Percentiles rank a stretch among this genome's conserved stretches.
These are phyloP conservation scores for Candida andamanensis DNA, from an alignment of 805 yeast species.

Conservation along the genomic window DNA sequence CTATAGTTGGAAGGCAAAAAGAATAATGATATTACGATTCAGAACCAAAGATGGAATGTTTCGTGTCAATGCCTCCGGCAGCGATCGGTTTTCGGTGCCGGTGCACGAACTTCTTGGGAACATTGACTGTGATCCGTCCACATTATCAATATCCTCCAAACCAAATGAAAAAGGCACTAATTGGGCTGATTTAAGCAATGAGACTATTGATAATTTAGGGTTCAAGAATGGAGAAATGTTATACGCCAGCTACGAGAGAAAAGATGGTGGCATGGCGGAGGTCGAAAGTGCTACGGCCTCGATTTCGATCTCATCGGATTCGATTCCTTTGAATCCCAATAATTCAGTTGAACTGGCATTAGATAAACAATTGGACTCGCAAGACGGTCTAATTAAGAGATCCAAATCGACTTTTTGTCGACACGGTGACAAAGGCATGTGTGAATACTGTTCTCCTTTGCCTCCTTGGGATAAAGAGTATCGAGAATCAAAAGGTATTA, in stretches of 20 bases:
- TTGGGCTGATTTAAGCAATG: conserved; percentile 32
- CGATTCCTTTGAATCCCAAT: conserved; percentile 1
- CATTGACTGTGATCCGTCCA: conserved; percentile 16
- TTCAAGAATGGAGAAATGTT: conserved; percentile 58
- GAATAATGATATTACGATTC: conserved; percentile 61
- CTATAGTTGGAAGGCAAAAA: no score
- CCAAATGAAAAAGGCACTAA: conserved; percentile 43
- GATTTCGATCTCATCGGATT: conserved; percentile 3
- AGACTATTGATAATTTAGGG: conserved; percentile 39
- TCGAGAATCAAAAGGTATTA: conserved; percentile 68
- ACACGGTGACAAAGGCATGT: conserved; percentile 94
- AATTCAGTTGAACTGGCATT: conserved; percentile 49
- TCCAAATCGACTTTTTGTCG: conserved; percentile 61
- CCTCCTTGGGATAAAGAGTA: conserved; percentile 92
- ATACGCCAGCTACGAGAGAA: conserved; percentile 32
- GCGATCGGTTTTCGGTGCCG: conserved; percentile 40
- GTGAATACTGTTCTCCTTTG: conserved; percentile 92
- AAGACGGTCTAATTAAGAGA: conserved; percentile 71
- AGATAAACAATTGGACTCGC: conserved; percentile 60
- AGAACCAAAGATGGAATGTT: conserved; percentile 81
- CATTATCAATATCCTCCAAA: conserved; percentile 37
- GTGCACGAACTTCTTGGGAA: conserved; percentile 34
- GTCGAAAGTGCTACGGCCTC: conserved; percentile 6
- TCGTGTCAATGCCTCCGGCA: conserved; percentile 51
- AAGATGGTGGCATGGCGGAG: conserved; percentile 2